Conservation (phyloP, 345 rosid genomes). For the Mangifera indica region DNA sequence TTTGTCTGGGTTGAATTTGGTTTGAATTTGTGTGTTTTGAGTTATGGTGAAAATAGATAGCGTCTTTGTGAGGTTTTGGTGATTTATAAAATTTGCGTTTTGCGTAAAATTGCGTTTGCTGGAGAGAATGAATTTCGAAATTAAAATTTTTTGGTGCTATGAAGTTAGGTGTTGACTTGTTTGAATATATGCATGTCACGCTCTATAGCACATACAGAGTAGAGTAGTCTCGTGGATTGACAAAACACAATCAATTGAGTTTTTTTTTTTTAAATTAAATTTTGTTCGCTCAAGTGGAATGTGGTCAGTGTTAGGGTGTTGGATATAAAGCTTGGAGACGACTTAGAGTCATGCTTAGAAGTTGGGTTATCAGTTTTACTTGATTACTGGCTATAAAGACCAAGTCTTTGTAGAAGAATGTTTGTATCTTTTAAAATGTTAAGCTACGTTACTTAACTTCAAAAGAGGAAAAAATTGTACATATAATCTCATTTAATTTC, state of each 20-base stretch:
- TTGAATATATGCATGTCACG: conserved; percentile 1
- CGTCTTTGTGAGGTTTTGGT: not conserved
- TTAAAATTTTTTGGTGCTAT: conserved; percentile 7
- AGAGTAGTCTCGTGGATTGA: not conserved
- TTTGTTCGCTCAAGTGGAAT: not conserved
- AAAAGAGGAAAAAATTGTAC: not conserved
- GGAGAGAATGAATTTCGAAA: conserved; percentile 6
- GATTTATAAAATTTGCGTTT: not conserved
- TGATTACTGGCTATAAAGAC: not conserved
- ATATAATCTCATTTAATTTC: too few species aligned
- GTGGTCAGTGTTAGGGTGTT: conserved; percentile 7
- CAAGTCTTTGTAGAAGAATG: not conserved
- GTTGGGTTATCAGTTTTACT: not conserved
- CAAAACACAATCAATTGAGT: not conserved
- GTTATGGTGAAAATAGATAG: not conserved
- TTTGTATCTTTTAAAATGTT: not conserved
- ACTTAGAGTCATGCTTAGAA: not conserved
- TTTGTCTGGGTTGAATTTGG: conserved; percentile 12
- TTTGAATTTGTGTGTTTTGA: conserved; percentile 16
- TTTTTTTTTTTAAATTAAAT: not conserved
- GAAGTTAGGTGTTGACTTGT: conserved; percentile 4
- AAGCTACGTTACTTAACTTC: not conserved
- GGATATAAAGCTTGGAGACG: not conserved
- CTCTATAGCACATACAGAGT: not conserved
- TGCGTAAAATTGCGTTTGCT: conserved; percentile 10